Percentiles rank a stretch among this genome's conserved stretches.
Conservation (phyloP, 2,329 filamentous ascomycete genomes). For the Sporothrix sp. region DNA sequence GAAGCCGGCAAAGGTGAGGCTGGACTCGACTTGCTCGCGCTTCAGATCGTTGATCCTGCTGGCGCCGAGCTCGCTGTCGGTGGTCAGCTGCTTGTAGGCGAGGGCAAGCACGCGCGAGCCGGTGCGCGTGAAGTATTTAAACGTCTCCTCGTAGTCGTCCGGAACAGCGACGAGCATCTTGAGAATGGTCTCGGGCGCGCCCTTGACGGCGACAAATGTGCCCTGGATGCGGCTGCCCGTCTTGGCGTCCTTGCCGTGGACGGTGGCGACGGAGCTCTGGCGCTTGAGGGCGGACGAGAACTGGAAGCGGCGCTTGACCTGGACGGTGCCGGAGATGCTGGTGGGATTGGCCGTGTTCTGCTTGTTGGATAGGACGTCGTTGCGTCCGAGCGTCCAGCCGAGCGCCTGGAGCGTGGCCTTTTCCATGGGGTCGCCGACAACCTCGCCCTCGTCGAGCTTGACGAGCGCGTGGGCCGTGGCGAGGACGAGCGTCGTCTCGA, state of each 20-base stretch:
- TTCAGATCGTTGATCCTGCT: conserved; percentile 86
- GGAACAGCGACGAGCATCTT: conserved; percentile 82
- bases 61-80: conserved; percentile 71
- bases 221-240: conserved; percentile 68
- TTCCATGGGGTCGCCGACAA: conserved; percentile 98
- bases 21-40: conserved; percentile 80
- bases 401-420: conserved; percentile 86
- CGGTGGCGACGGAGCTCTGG: conserved; percentile 85
- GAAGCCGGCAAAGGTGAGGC: conserved; percentile 86
- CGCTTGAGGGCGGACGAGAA: conserved; percentile 95
- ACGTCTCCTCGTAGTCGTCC: conserved; percentile 90
- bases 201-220: conserved; percentile 93
- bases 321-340: conserved; percentile 62
- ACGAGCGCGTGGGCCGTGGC: conserved; percentile 93
- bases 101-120: conserved; percentile 89
- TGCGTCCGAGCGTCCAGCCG: conserved; percentile 85
- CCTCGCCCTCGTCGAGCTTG: conserved; percentile 90
- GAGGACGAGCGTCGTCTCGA: conserved; percentile 84
- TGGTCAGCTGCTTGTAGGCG: conserved; percentile 83
- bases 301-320: conserved; percentile 94
- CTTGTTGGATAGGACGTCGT: conserved; percentile 72
- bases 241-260: conserved; percentile 60
- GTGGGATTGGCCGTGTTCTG: conserved; percentile 36
- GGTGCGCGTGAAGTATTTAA: conserved; percentile 94
- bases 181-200: conserved; percentile 92